Conservation (phyloP, 2,329 filamentous ascomycete species). For the Simplicillium aogashimaense region DNA sequence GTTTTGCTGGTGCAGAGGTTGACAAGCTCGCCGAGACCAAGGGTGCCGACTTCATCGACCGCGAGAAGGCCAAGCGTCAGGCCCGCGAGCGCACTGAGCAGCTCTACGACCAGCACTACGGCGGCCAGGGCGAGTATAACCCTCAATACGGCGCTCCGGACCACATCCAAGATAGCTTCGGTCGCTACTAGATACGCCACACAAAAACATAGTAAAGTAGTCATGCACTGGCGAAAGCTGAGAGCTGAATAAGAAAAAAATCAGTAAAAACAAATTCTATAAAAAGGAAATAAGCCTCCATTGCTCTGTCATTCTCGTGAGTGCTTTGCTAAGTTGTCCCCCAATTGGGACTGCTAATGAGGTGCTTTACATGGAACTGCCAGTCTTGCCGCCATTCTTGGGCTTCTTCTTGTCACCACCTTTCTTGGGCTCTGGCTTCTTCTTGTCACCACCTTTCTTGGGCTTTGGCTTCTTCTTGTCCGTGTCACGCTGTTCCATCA, state of each 20-base stretch:
- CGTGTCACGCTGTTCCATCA: no score
- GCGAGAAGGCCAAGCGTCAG: constrained; percentile 47
- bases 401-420: no score
- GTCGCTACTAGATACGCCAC: constrained; percentile 1
- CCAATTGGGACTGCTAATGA: no score
- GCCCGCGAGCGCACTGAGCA: constrained; percentile 47
- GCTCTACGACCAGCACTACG: constrained; percentile 56
- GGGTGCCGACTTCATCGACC: constrained; percentile 50
- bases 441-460: no score
- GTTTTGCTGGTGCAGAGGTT: constrained; percentile 63
- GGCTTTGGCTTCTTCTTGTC: no score
- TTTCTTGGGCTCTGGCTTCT: no score
- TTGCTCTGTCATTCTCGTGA: no score
- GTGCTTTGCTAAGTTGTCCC: no score
- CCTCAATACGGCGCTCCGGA: constrained; percentile 18
- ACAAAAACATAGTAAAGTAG: no score
- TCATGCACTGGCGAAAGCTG: neutral
- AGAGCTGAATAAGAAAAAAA: neutral
- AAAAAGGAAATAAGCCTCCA: no score
- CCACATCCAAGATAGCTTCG: constrained; percentile 3
- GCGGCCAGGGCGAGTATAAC: constrained; percentile 40
- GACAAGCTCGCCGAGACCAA: constrained; percentile 67
- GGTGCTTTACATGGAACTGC: no score
- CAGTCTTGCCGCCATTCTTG: no score
- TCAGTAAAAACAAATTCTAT: neutral